Evolutionary conservation across 2,329 filamentous ascomycete genomes (phyloP).

Genomic region (Monosporascus sp.): DNA sequence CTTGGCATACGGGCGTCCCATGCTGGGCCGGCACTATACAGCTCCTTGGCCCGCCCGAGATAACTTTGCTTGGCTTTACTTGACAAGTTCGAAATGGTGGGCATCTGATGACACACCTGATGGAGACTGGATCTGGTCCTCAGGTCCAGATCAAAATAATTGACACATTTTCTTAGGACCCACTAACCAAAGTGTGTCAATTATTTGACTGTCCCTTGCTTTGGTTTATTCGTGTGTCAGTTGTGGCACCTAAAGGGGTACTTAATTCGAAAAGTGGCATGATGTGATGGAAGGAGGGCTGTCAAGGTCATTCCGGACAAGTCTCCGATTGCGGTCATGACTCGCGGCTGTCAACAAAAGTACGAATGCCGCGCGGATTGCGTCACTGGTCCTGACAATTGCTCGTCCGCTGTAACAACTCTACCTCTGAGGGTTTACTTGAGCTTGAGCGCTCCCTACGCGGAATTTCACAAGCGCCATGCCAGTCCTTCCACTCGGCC

Average conservation of each 20-base stretch:
- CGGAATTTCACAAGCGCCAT: no score
- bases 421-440: neutral
- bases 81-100: neutral
- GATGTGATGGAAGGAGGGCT: neutral
- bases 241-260: neutral
- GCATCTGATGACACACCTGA: neutral
- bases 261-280: neutral
- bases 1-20: no score
- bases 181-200: no score
- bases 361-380: neutral
- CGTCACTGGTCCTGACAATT: neutral
- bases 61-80: neutral
- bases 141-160: no score
- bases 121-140: neutral
- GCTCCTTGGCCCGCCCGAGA: neutral
- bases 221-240: neutral
- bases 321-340: neutral
- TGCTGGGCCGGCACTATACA: neutral
- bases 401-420: neutral
- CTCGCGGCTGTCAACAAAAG: neutral
- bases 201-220: neutral
- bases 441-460: no score
- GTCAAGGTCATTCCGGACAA: neutral
- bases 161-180: no score
- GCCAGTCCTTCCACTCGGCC: no score